Conservation (phyloP, 352 stramenopile genomes). For the Phytophthora sojae region DNA sequence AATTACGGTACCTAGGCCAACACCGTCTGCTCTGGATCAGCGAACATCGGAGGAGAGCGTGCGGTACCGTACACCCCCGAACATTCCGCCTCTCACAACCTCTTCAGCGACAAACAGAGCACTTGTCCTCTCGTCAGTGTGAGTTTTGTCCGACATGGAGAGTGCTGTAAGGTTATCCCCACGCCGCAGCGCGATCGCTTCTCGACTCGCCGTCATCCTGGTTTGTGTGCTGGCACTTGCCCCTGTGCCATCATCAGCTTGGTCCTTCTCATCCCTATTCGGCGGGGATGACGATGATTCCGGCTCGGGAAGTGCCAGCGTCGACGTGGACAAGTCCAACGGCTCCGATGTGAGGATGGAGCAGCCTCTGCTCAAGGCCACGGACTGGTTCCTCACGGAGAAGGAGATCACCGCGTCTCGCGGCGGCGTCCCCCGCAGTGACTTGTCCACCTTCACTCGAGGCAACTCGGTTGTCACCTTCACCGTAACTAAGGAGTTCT, state of each 20-base stretch:
- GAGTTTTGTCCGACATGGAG: neutral
- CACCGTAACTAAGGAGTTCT: slow-evolving; percentile 51
- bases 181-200: too few species aligned
- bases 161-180: too few species aligned
- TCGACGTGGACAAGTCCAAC: slow-evolving; percentile 12
- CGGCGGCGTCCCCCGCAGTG: slow-evolving; percentile 45
- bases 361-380: slow-evolving; percentile 57
- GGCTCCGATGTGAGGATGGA: slow-evolving; percentile 13
- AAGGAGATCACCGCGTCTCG: slow-evolving; percentile 55
- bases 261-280: slow-evolving; percentile 25
- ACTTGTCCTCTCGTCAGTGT: neutral
- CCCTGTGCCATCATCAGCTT: slow-evolving; percentile 11
- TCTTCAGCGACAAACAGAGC: neutral
- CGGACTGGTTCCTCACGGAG: slow-evolving; percentile 64
- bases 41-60: too few species aligned
- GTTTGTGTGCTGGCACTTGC: slow-evolving; percentile 6
- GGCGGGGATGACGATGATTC: slow-evolving; percentile 4
- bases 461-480: slow-evolving; percentile 58
- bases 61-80: too few species aligned
- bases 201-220: neutral
- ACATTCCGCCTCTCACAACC: slow-evolving; percentile 1
- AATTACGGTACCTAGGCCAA: too few species aligned
- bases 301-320: neutral
- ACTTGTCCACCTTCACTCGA: slow-evolving; percentile 38
- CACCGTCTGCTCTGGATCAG: too few species aligned